A percentile compares a stretch with the other conserved stretches of the same genome.
Evolutionary conservation across 2,329 filamentous ascomycete genomes (phyloP).

Genomic region (Myotisia sp.): DNA sequence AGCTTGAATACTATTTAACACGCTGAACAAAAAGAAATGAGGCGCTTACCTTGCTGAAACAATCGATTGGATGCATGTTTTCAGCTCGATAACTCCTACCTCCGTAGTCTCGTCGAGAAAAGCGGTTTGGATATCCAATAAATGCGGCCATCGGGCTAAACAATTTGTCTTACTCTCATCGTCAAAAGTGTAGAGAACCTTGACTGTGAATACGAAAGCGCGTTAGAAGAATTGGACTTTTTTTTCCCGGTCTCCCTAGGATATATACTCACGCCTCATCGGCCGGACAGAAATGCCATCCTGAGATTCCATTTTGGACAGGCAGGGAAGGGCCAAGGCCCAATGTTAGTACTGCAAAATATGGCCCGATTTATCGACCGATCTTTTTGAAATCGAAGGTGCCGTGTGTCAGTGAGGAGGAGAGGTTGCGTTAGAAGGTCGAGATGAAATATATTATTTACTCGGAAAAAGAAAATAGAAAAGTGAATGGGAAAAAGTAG

Average conservation of each 20-base stretch:
- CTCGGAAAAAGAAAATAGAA: too few relatives aligned
- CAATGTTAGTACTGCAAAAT: too few relatives aligned
- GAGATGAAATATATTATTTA: too few relatives aligned
- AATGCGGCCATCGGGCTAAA: slow-evolving; percentile 69
- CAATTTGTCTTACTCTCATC: slow-evolving; percentile 77
- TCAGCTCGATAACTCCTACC: slow-evolving; percentile 78
- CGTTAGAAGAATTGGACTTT: slow-evolving; percentile 7
- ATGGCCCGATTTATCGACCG: too few relatives aligned
- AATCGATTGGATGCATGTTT: slow-evolving; percentile 74
- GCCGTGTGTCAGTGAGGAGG: too few relatives aligned
- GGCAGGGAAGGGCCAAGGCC: too few relatives aligned
- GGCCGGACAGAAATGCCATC: slow-evolving; percentile 45
- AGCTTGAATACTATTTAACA: not conserved
- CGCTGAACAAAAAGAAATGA: slow-evolving; percentile 30
- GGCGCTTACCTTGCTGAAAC: slow-evolving; percentile 43
- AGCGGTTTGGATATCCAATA: slow-evolving; percentile 65
- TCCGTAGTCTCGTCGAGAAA: slow-evolving; percentile 63
- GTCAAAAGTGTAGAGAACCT: slow-evolving; percentile 94
- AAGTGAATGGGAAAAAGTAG: too few relatives aligned
- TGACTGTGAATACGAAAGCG: slow-evolving; percentile 49
- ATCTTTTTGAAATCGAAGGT: too few relatives aligned
- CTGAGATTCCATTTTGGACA: slow-evolving; percentile 30
- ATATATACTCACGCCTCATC: slow-evolving; percentile 49
- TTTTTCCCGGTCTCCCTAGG: not conserved
- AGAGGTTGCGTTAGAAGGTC: too few relatives aligned